Conservation (phyloP, 2,329 filamentous ascomycete genomes). For the Colletotrichum liaoningense region DNA sequence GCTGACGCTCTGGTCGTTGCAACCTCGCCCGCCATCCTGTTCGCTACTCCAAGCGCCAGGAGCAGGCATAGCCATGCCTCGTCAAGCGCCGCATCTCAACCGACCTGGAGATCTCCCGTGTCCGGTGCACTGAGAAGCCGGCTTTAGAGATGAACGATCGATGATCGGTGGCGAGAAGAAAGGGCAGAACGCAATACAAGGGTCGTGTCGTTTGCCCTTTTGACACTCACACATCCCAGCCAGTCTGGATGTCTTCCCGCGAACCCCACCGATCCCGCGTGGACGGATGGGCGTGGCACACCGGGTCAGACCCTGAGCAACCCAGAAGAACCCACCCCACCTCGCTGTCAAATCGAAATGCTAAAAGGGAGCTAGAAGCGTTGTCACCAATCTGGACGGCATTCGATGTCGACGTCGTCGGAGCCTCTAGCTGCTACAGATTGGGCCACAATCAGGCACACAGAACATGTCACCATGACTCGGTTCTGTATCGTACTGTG, state of each 20-base stretch:
- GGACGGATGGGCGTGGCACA: conserved; percentile 20
- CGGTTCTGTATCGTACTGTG: conserved; percentile 9
- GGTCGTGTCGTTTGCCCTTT: conserved; percentile 21
- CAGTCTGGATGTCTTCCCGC: conserved; percentile 18
- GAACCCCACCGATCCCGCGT: conserved; percentile 34
- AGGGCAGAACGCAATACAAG: conserved; percentile 14
- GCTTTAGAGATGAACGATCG: conserved; percentile 13
- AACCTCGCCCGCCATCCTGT: conserved; percentile 8
- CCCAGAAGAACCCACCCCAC: conserved; percentile 13
- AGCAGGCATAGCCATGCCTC: conserved; percentile 31
- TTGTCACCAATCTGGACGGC: background rate
- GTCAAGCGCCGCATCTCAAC: background rate
- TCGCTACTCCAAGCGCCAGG: background rate
- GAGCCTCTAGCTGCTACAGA: background rate
- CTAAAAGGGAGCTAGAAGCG: background rate
- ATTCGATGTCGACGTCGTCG: background rate
- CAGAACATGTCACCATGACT: conserved; percentile 15
- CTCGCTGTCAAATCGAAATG: background rate
- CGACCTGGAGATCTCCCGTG: conserved; percentile 26
- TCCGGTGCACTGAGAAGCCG: background rate
- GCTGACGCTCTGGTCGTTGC: background rate
- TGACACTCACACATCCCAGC: conserved; percentile 9
- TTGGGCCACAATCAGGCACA: conserved; percentile 31
- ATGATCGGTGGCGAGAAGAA: conserved; percentile 17
- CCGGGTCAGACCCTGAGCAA: conserved; percentile 22